Base-by-base conservation (phyloP, 768 basidiomycete genomes). In the Glaciozyma martinii region DNA sequence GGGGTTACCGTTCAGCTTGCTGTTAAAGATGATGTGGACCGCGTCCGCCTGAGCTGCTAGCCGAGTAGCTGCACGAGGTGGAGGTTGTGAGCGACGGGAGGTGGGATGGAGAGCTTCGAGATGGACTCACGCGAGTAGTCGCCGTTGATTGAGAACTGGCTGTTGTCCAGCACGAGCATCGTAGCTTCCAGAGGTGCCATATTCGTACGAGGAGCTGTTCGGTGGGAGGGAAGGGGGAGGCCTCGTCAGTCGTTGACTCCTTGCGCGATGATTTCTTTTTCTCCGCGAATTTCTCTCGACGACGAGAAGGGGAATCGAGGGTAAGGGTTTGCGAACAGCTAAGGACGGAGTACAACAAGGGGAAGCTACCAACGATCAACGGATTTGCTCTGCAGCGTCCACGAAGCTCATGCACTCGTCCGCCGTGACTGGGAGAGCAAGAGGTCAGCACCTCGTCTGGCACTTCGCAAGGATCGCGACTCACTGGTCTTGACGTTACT, bases 81-180 rank as follows among this genome's bases (percentile, higher is more conserved):
- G 6, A 6, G 46, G 25, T 23, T 23, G 59, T 30, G 7, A 12
- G 60, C 52, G 29, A 9, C n/a, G n/a, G 32, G 44, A 21, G 9
- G 21, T 19, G 33, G 44, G 49, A 42, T n/a, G n/a, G 15, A 15
- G 8, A 9, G 47, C 33, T 23, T 18, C 15, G 29, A 13, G 29
- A n/a, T 32, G 8, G 33, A 56, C 43, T 86, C 85, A 55, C 90
- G 90, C 61, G 80, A 78, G 76, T 90, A 93, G 78, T 93, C 91
- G 16, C 91, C 90, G 75, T 95, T 94, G 63, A 92, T 85, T 87
- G 95, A 95, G 78, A 87, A 93, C 78, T 93, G 90, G 3, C 91
- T 95, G 76, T 97, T 97, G 83, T 99, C 95, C 66, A 98, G 85
- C 75, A 99, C 81, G 80, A 98, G 85, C 85, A 99, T 92, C 29